Conservation (phyloP, 768 basidiomycete genomes). For the Lentinula aciculospora region DNA sequence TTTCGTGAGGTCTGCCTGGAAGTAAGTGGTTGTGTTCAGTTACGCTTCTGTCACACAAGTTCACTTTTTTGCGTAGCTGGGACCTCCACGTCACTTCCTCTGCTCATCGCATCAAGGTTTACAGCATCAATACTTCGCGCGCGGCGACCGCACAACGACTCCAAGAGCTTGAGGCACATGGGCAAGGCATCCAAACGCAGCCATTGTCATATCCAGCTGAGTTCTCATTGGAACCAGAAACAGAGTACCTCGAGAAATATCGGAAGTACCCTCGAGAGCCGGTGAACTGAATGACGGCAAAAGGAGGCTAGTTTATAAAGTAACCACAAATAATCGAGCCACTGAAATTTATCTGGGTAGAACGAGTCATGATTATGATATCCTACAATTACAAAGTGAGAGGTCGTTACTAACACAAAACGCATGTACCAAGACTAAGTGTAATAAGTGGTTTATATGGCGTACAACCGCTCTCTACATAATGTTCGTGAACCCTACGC, state of each 20-base stretch:
- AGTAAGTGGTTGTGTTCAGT: constrained; percentile 24
- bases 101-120: constrained; percentile 47
- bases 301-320: no score
- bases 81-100: constrained; percentile 50
- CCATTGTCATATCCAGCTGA: constrained; percentile 36
- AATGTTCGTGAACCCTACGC: not conserved
- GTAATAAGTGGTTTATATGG: not conserved
- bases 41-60: not conserved
- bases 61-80: constrained; percentile 27
- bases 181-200: constrained; percentile 25
- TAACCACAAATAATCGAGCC: no score
- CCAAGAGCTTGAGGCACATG: constrained; percentile 30
- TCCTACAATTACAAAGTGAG: not conserved
- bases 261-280: constrained; percentile 27
- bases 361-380: not conserved
- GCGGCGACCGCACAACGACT: constrained; percentile 39
- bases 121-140: constrained; percentile 40
- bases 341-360: no score
- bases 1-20: constrained; percentile 49
- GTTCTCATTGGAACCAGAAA: constrained; percentile 25
- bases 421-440: not conserved
- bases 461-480: not conserved
- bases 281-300: not conserved
- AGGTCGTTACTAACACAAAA: not conserved
- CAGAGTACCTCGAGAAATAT: constrained; percentile 23